Evolutionary conservation across 2,329 filamentous ascomycete species (phyloP).

Genomic region (Rosellinia necatrix): DNA sequence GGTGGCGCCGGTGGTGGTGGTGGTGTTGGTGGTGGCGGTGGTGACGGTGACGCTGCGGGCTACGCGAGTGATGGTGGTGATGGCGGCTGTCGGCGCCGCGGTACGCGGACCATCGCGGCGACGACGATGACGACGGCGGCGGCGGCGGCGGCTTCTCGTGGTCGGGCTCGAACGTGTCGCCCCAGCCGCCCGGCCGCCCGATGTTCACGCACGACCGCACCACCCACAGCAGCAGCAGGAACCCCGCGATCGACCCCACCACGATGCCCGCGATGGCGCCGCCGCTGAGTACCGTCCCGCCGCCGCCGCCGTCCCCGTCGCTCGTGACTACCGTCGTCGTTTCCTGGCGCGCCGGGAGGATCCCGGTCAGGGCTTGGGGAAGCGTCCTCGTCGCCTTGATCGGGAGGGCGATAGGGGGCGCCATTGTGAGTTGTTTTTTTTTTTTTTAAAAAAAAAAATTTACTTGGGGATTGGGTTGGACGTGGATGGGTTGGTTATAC

Average conservation of each 20-base stretch:
- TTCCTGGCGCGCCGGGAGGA: constrained; percentile 33
- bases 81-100: constrained; percentile 13
- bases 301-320: constrained; percentile 9
- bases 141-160: constrained; percentile 33
- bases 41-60: constrained; percentile 20
- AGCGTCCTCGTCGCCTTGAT: constrained; percentile 33
- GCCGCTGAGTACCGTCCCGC: constrained; percentile 47
- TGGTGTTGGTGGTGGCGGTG: constrained; percentile 25
- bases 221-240: constrained; percentile 53
- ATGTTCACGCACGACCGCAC: constrained; percentile 51
- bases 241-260: constrained; percentile 52
- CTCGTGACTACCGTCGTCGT: constrained; percentile 36
- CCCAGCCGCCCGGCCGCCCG: constrained; percentile 37
- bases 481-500: neutral
- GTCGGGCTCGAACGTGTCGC: constrained; percentile 34
- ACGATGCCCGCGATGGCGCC: constrained; percentile 59
- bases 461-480: too few relatives aligned
- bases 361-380: constrained; percentile 30
- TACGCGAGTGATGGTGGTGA: constrained; percentile 28
- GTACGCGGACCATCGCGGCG: constrained; percentile 29
- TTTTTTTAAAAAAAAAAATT: too few relatives aligned
- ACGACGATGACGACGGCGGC: constrained; percentile 24
- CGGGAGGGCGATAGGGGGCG: constrained; percentile 24
- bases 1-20: constrained; percentile 22
- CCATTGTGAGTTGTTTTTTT: constrained; percentile 26